A percentile compares a stretch with the other conserved stretches of the same genome.
Conservation (phyloP, 192 early-diverging fungal genomes). For the Backusella sp. region DNA sequence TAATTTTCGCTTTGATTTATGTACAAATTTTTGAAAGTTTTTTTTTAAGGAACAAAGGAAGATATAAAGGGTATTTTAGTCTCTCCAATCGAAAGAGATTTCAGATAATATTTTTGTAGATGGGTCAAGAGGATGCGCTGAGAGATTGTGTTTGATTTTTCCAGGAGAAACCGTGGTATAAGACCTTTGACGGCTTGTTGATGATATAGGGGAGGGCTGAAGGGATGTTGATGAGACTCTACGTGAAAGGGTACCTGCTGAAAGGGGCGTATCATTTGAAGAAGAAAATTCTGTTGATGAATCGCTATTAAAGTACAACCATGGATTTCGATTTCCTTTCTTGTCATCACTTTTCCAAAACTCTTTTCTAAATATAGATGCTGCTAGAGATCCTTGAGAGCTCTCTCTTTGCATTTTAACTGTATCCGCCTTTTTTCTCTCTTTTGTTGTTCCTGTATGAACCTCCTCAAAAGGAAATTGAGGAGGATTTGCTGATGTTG, state of each 20-base stretch:
- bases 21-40: not conserved
- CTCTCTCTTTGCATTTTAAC: conserved; percentile 15
- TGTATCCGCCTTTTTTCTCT: not conserved
- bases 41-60: not conserved
- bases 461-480: conserved; percentile 8
- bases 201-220: not conserved
- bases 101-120: not conserved
- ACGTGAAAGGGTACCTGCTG: not conserved
- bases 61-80: not conserved
- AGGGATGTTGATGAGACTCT: conserved; percentile 9
- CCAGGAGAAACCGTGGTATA: not conserved
- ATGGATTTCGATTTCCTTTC: not conserved
- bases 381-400: conserved; percentile 8
- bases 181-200: not conserved
- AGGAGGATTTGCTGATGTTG: not conserved
- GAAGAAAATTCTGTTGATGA: not conserved
- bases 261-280: not conserved
- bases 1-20: not conserved
- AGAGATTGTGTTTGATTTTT: not conserved
- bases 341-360: conserved; percentile 15
- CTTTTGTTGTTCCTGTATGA: not conserved
- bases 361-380: conserved; percentile 17
- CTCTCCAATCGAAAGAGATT: conserved; percentile 2
- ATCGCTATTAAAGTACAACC: not conserved
- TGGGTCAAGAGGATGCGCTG: not conserved